These are phyloP conservation scores for Aspergillus olivimuriae DNA, from an alignment of 495 filamentous ascomycete genomes.

Conservation along the genomic window DNA sequence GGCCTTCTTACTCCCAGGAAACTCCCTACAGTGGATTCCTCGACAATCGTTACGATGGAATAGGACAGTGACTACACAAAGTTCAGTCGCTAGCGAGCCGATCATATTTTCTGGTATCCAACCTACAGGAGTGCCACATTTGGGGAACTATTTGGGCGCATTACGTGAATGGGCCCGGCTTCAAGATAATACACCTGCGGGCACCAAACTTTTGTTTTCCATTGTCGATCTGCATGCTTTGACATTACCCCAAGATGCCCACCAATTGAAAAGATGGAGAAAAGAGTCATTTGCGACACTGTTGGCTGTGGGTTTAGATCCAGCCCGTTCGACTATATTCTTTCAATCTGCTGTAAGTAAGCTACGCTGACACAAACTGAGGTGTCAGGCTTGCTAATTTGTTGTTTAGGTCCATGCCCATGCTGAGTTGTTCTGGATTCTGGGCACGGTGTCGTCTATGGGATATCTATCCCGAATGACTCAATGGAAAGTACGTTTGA, in stretches of 20 bases:
- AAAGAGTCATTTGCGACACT: constrained; percentile 71
- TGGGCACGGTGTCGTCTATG: constrained; percentile 81
- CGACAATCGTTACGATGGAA: no score
- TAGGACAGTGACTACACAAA: constrained; percentile 4
- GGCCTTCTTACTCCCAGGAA: no score
- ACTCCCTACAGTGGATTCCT: no score
- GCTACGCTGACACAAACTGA: no score
- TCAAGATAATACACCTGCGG: constrained; percentile 52
- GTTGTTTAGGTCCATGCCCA: constrained; percentile 63
- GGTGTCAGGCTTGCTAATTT: no score
- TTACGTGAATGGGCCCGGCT: constrained; percentile 76
- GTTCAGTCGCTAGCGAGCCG: neutral
- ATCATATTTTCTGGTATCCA: constrained; percentile 91
- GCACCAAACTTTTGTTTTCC: constrained; percentile 65
- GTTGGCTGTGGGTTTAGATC: constrained; percentile 78
- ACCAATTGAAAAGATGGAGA: constrained; percentile 54
- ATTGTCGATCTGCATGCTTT: constrained; percentile 93
- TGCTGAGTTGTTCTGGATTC: constrained; percentile 90
- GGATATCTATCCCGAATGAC: constrained; percentile 93
- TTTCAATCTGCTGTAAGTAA: constrained; percentile 63
- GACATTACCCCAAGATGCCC: constrained; percentile 61
- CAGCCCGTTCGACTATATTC: constrained; percentile 70
- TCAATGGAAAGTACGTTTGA: constrained; percentile 90
- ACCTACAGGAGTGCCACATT: constrained; percentile 89
- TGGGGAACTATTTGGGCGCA: constrained; percentile 96